Evolutionary conservation across 192 early-diverging fungal genomes (phyloP).

Genomic region (Backusella psychrophila): DNA sequence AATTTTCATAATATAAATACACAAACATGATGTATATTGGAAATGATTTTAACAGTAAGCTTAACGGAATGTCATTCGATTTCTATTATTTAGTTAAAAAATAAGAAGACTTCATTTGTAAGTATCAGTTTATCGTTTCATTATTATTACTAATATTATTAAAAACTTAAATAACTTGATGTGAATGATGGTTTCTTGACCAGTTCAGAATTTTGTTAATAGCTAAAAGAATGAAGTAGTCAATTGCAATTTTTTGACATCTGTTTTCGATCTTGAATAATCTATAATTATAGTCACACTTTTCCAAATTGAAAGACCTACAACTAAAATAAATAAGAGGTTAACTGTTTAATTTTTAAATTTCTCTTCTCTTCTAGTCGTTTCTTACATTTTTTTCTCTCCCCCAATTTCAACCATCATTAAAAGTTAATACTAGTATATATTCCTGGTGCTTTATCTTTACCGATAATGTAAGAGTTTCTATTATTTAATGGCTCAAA

Average conservation of each 20-base stretch:
- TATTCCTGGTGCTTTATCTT: not conserved
- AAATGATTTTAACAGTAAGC: not conserved
- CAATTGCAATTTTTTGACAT: not conserved
- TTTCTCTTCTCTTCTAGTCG: not conserved
- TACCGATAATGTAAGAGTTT: not conserved
- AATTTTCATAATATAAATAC: not conserved
- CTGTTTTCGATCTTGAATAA: not conserved
- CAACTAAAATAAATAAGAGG: not conserved
- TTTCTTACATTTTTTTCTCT: not conserved
- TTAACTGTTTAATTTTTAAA: not conserved
- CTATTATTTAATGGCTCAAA: not conserved
- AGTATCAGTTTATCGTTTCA: not conserved
- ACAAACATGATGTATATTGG: not conserved
- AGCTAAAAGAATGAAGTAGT: not conserved
- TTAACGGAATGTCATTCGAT: not conserved
- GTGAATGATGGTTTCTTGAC: not conserved
- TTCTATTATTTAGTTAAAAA: not conserved
- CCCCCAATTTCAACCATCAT: not conserved
- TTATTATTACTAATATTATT: not conserved
- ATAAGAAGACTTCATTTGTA: not conserved
- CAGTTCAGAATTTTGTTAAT: not conserved
- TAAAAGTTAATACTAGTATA: not conserved
- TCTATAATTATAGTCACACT: not conserved
- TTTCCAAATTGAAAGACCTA: not conserved
- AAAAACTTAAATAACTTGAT: not conserved